Base-by-base conservation (phyloP, 129 eudicot genomes). In the Lactuca saligna region DNA sequence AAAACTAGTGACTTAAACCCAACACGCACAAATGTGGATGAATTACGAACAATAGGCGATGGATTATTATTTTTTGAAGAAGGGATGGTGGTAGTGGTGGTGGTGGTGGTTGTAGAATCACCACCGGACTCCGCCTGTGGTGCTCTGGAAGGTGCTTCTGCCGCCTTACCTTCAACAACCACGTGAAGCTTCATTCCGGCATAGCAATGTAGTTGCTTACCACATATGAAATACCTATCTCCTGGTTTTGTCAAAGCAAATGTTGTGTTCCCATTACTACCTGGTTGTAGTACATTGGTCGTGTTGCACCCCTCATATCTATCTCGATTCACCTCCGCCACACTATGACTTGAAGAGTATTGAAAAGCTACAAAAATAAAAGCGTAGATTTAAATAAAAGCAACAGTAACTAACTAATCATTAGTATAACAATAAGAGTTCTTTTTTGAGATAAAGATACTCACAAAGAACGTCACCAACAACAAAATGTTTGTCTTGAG, bases 181-280 rank as follows among this genome's bases (percentile, higher is more conserved):
- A 88, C 89, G 11, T 76, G 87, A 60, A 88, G 82, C 77, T 86
- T 89, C 96, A 89, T 85, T 54, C 96, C 96, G 6, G 87, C 92
- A 7, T 73, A 80, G 54, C 96, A 86, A 65, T 89, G 87, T 59
- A 89, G 69, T 65, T 57, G 77, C 77, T 85, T 85, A 16, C 89
- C 89, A 53, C 92, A 85, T 39, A 86, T 57, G 34, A 86, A 89
- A 60, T 83, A 86, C 53, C 58, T 71, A 37, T 85, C 79, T 12
- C 96, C 96, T 0, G 92, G 84, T 44, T 51, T 73, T 5, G 82
- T 72, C 66, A 89, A 70, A 37, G 80, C 57, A 16, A 81, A 66
- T 2, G 84, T n/a, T 57, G 96, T 79, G 91, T 83, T 89, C 77
- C 96, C 92, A 71, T 74, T 81, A 60, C 87, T 86, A 77, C 85